Evolutionary conservation across 2,329 filamentous ascomycete genomes (phyloP).

Genomic region (Fusarium pseudoanthophilum): DNA sequence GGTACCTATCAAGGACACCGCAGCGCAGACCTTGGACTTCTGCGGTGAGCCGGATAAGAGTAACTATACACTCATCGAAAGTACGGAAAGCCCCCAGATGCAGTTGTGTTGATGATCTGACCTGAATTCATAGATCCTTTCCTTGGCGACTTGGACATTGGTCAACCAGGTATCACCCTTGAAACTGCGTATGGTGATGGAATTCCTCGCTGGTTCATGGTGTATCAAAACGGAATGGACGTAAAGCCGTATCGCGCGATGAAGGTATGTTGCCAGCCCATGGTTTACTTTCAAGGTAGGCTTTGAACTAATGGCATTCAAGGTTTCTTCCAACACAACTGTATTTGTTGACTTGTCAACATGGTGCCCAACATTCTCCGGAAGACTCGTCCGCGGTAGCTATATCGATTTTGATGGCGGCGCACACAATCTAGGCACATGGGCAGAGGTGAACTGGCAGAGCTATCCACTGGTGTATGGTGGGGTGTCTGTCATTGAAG

Average conservation of each 20-base stretch:
- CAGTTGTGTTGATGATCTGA: background rate
- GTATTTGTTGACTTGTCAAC: conserved; percentile 30
- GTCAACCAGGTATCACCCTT: conserved; percentile 29
- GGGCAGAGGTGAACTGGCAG: conserved; percentile 32
- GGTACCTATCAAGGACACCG: background rate
- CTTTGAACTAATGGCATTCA: background rate
- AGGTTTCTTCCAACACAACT: conserved; percentile 25
- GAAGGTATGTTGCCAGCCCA: background rate
- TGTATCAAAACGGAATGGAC: conserved; percentile 36
- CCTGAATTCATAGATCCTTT: conserved; percentile 20
- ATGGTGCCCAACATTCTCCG: conserved; percentile 21
- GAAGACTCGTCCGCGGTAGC: conserved; percentile 32
- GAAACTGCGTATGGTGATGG: conserved; percentile 7
- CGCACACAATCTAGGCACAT: conserved; percentile 36
- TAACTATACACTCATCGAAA: conserved; percentile 28
- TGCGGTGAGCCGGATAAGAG: conserved; percentile 11
- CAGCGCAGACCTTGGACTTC: background rate
- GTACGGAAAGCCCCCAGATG: background rate
- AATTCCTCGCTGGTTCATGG: conserved; percentile 31
- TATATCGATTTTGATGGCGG: conserved; percentile 22
- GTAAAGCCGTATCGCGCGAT: conserved; percentile 37
- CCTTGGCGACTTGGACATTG: conserved; percentile 25
- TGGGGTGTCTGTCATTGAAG: conserved; percentile 37
- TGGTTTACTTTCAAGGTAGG: background rate
- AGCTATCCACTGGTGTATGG: conserved; percentile 28